Evolutionary conservation across 352 stramenopile genomes (phyloP).

Genomic region (Phytophthora macrochlamydospora): DNA sequence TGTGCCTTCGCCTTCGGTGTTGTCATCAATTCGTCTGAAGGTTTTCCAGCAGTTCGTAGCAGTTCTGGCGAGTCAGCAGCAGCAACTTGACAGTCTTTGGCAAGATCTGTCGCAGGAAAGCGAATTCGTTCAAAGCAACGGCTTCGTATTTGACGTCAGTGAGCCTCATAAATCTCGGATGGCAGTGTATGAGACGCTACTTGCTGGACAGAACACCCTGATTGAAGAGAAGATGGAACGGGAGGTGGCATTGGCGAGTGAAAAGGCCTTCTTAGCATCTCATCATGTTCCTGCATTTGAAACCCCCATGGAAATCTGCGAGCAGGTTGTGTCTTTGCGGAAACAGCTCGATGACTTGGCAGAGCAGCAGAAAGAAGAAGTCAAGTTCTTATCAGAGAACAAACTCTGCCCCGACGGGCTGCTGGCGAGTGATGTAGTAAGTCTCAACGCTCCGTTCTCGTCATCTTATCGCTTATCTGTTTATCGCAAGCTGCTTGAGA

Average conservation of each 20-base stretch:
- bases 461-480: slow-evolving; percentile 23
- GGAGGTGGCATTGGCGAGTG: slow-evolving; percentile 38
- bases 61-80: slow-evolving; percentile 1
- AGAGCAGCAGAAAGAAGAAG: slow-evolving; percentile 16
- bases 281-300: slow-evolving; percentile 29
- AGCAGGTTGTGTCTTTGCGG: slow-evolving; percentile 29
- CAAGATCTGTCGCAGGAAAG: slow-evolving; percentile 23
- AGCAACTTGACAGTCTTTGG: slow-evolving; percentile 11
- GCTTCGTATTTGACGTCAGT: slow-evolving; percentile 10
- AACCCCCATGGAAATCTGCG: slow-evolving; percentile 24
- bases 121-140: slow-evolving; percentile 16
- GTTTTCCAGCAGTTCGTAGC: slow-evolving; percentile 24
- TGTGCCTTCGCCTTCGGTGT: slow-evolving; percentile 1
- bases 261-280: slow-evolving; percentile 37
- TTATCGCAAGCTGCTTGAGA: slow-evolving; percentile 21
- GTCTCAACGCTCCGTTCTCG: slow-evolving; percentile 16
- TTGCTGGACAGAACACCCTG: slow-evolving; percentile 47
- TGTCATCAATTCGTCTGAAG: slow-evolving; percentile 26
- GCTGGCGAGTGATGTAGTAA: slow-evolving; percentile 1
- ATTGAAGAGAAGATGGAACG: slow-evolving; percentile 70
- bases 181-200: slow-evolving; percentile 46
- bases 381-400: slow-evolving; percentile 24
- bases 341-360: slow-evolving; percentile 19
- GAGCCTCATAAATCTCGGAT: slow-evolving; percentile 34
- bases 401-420: slow-evolving; percentile 22